Base-by-base conservation (phyloP, 768 basidiomycete genomes). In the Grammothele lineata region DNA sequence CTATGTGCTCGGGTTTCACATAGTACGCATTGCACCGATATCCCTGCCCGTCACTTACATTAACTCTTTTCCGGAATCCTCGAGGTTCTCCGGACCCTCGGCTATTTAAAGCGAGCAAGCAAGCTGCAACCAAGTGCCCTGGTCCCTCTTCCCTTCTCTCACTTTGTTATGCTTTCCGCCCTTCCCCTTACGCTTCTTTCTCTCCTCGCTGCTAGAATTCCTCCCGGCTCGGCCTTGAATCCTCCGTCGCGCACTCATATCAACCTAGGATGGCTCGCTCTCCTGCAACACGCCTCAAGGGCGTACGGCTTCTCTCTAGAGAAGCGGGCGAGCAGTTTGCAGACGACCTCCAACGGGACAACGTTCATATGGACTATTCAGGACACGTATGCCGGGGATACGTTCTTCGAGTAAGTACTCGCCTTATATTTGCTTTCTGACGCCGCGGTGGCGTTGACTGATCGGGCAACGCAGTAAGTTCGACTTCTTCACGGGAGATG, bases 371-470 rank as follows among this genome's bases (percentile, higher is more conserved):
- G 86, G 86, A 66, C 85, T 12, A 75, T 77, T 10, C 61, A 85
- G 64, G 85, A 86, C 58, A 77, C 75, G 4, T 87, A 83, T 58
- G 71, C 75, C 36, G 86, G 87, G 12, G 54, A 71, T 43, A 76
- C 68, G 0, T 89, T 89, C 64, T 88, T 87, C 60, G 76, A 87
- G 87, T 87, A 48, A 40, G 70, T 64, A 63, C 63, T 30, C 27
- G 27, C 8, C 8, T 14, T 30, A 14, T 30, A 38, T 3, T n/a
- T 39, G 15, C n/a, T 33, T n/a, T n/a, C 17, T 7, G 44, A 30
- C 48, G 30, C 6, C 22, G 18, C 5, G 12, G 22, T 40, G 39
- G 44, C 37, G 9, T 33, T 23, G 21, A 37, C 47, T 35, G 12
- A 34, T 24, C 15, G 17, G 5, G 12, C 17, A 9, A 18, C 46